A percentile compares a stretch with the other conserved stretches of the same genome.
These are phyloP conservation scores for Nannizzia gypsea DNA, from an alignment of 2,329 filamentous ascomycete genomes.

Conservation along the genomic window DNA sequence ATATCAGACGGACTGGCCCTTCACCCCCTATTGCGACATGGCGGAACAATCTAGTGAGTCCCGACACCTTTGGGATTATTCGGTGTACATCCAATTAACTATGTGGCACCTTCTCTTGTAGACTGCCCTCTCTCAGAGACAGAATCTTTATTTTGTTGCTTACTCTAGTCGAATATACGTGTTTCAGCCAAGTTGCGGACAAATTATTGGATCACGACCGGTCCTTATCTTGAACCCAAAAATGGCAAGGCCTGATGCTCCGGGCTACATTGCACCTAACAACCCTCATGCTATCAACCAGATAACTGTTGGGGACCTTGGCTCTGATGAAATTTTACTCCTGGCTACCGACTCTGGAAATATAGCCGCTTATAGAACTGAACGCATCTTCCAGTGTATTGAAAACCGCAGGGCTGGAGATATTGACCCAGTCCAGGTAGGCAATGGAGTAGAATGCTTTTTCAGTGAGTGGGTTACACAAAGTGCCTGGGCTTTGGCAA, in stretches of 20 bases:
- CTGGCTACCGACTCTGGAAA: conserved; percentile 64
- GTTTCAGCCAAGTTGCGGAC: conserved; percentile 32
- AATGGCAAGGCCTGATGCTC: conserved; percentile 30
- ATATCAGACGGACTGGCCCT: background rate
- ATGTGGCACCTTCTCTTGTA: conserved; percentile 8
- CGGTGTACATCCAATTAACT: too few species aligned
- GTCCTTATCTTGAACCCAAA: conserved; percentile 33
- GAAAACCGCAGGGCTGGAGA: conserved; percentile 13
- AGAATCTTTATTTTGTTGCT: conserved; percentile 38
- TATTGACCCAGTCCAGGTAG: conserved; percentile 11
- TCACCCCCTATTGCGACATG: conserved; percentile 28
- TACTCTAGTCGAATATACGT: conserved; percentile 32
- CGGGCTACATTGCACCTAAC: conserved; percentile 43
- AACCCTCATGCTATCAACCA: conserved; percentile 56
- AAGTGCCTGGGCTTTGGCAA: conserved; percentile 80
- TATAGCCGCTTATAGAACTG: conserved; percentile 57
- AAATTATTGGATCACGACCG: conserved; percentile 28
- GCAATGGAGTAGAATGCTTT: conserved; percentile 40
- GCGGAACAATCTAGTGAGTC: conserved; percentile 35
- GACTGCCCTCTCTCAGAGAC: conserved; percentile 37
- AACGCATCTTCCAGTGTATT: conserved; percentile 38
- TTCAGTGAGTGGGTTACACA: conserved; percentile 63
- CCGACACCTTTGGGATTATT: background rate
- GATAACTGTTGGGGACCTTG: conserved; percentile 56
- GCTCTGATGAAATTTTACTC: conserved; percentile 56